A percentile compares a stretch with the other conserved stretches of the same genome.
phyloP scores from a whole-genome alignment of 106 monocot genomes.

The Triglochin maritima region DNA sequence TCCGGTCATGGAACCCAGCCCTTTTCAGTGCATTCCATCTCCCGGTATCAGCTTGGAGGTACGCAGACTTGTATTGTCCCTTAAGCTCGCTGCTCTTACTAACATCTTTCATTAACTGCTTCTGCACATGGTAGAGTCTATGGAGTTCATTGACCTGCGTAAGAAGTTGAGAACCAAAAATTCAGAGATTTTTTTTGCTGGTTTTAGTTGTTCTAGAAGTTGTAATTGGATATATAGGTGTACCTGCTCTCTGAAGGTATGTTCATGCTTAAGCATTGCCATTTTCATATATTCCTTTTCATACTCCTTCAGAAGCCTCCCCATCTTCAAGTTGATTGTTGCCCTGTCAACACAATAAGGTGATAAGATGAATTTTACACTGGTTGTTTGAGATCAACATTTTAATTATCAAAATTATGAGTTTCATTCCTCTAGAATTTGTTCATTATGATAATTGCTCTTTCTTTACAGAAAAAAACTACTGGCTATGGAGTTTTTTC shows the following conservation, averaged over 20 bases:
- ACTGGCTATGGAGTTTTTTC: no score
- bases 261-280: slow-evolving; percentile 53
- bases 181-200: neutral
- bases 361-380: neutral
- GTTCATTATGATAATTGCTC: no score
- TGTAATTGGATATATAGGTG: neutral
- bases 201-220: neutral
- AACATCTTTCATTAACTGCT: slow-evolving; percentile 42
- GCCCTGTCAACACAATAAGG: neutral
- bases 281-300: slow-evolving; percentile 45
- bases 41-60: neutral
- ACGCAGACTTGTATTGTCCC: slow-evolving; percentile 5
- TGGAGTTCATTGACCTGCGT: slow-evolving; percentile 76
- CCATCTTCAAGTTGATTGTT: slow-evolving; percentile 16
- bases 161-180: neutral
- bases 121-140: slow-evolving; percentile 55
- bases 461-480: no score
- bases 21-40: neutral
- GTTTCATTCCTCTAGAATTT: no score
- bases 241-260: slow-evolving; percentile 50
- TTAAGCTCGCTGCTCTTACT: slow-evolving; percentile 6
- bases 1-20: neutral
- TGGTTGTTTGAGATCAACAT: neutral
- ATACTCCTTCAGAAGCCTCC: slow-evolving; percentile 15
- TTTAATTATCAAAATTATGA: no score